Conservation (phyloP, 352 stramenopile species). For the Phytophthora tubulina region DNA sequence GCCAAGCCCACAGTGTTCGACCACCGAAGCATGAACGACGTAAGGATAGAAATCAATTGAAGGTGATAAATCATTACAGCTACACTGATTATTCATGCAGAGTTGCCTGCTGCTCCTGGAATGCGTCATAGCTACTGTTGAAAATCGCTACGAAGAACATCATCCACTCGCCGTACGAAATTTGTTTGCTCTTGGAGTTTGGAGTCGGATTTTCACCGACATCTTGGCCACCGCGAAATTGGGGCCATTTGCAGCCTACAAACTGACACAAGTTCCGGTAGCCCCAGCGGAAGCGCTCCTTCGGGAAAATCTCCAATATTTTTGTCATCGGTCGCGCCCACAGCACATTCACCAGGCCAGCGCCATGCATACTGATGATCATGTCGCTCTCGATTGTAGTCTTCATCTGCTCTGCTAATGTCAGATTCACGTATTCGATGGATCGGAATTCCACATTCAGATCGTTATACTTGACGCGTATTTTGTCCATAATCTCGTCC, state of each 20-base stretch:
- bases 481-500: conserved; percentile 57
- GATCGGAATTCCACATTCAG: conserved; percentile 57
- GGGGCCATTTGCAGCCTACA: conserved; percentile 71
- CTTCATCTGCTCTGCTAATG: conserved; percentile 70
- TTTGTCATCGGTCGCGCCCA: conserved; percentile 64
- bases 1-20: too few relatives aligned
- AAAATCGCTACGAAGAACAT: conserved; percentile 63
- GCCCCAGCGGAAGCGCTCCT: conserved; percentile 59
- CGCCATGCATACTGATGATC: conserved; percentile 86
- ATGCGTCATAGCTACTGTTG: conserved; percentile 26
- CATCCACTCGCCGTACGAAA: conserved; percentile 63
- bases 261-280: conserved; percentile 85
- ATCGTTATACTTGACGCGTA: conserved; percentile 51
- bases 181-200: conserved; percentile 64
- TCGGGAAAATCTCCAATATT: conserved; percentile 83
- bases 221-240: conserved; percentile 59
- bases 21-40: too few relatives aligned
- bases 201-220: conserved; percentile 30
- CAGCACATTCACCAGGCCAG: conserved; percentile 80
- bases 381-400: conserved; percentile 74
- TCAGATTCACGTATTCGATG: conserved; percentile 71
- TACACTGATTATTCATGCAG: conserved; percentile 8
- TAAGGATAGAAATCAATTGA: too few relatives aligned
- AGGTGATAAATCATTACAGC: not conserved
- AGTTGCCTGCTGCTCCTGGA: conserved; percentile 29